phyloP scores from a whole-genome alignment of 345 rosid genomes.

The Nasturtium officinale region DNA sequence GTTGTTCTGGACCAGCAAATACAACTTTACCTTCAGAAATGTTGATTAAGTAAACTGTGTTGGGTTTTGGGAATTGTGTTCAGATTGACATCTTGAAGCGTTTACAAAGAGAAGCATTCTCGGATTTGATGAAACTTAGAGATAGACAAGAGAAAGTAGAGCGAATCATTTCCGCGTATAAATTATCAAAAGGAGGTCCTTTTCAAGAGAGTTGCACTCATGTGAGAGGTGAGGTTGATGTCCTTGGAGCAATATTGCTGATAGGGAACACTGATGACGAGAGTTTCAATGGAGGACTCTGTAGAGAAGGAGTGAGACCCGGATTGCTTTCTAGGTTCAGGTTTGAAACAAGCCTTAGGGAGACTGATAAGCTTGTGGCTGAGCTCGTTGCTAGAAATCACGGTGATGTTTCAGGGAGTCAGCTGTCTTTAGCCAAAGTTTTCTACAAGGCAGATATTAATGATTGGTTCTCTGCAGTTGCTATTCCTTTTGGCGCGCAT shows the following conservation, averaged over 20 bases:
- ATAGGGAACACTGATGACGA: slow-evolving; percentile 52
- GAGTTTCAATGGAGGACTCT: slow-evolving; percentile 51
- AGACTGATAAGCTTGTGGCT: slow-evolving; percentile 61
- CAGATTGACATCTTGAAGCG: slow-evolving; percentile 97
- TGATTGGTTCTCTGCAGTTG: slow-evolving; percentile 73
- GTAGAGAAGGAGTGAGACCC: slow-evolving; percentile 61
- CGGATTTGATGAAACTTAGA: slow-evolving; percentile 82
- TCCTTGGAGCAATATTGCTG: slow-evolving; percentile 63
- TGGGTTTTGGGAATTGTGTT: slow-evolving; percentile 21
- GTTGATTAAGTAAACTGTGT: neutral
- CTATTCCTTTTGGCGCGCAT: slow-evolving; percentile 78
- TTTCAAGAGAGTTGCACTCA: slow-evolving; percentile 68
- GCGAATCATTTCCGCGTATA: slow-evolving; percentile 57
- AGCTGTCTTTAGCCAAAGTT: slow-evolving; percentile 70
- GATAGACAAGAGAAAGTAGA: slow-evolving; percentile 92
- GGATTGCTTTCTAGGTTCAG: slow-evolving; percentile 67
- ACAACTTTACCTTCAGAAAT: neutral
- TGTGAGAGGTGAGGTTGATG: slow-evolving; percentile 74
- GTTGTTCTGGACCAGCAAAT: neutral
- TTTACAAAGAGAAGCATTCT: slow-evolving; percentile 82
- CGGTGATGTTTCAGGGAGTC: slow-evolving; percentile 45
- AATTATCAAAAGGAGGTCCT: slow-evolving; percentile 55
- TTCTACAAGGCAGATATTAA: slow-evolving; percentile 58
- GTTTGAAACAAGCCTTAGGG: slow-evolving; percentile 63
- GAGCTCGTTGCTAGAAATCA: slow-evolving; percentile 55